Evolutionary conservation across 352 stramenopile genomes (phyloP).

Genomic region (Globisporangium rhizosaccharum): DNA sequence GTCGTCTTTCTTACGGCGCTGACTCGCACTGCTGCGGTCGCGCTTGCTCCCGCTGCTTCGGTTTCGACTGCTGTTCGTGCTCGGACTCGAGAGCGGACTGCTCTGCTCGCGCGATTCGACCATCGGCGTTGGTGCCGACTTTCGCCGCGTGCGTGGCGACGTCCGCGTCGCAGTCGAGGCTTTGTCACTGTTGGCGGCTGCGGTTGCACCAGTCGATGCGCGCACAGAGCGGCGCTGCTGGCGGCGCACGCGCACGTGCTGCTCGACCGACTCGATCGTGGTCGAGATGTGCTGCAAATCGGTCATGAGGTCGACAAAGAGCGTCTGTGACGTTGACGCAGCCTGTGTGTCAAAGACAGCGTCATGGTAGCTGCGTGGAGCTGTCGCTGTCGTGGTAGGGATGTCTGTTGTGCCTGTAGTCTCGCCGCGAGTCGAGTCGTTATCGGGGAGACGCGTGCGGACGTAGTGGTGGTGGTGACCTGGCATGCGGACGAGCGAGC

Average conservation of each 20-base stretch:
- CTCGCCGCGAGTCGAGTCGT: no score
- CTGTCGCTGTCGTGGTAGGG: neutral
- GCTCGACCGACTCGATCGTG: slow-evolving; percentile 8
- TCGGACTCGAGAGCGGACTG: neutral
- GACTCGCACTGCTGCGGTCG: neutral
- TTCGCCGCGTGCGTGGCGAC: neutral
- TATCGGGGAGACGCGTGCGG: no score
- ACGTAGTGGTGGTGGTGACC: neutral
- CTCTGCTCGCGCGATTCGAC: neutral
- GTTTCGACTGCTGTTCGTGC: neutral
- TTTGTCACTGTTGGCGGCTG: neutral
- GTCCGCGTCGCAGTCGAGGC: neutral
- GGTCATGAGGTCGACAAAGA: slow-evolving; percentile 5
- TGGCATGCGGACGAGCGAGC: no score
- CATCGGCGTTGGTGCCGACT: neutral
- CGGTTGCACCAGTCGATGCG: neutral
- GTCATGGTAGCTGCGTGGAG: neutral
- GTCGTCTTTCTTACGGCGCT: slow-evolving; percentile 9
- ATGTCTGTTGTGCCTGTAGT: neutral
- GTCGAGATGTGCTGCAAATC: slow-evolving; percentile 6
- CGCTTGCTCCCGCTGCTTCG: neutral
- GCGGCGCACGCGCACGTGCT: slow-evolving; percentile 3
- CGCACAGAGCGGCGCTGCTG: slow-evolving; percentile 1
- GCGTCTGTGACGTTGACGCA: neutral
- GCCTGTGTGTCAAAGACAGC: neutral